A percentile compares a stretch with the other conserved stretches of the same genome.
Evolutionary conservation across 83 land plant species (phyloP).

Genomic region (Picea abies): DNA sequence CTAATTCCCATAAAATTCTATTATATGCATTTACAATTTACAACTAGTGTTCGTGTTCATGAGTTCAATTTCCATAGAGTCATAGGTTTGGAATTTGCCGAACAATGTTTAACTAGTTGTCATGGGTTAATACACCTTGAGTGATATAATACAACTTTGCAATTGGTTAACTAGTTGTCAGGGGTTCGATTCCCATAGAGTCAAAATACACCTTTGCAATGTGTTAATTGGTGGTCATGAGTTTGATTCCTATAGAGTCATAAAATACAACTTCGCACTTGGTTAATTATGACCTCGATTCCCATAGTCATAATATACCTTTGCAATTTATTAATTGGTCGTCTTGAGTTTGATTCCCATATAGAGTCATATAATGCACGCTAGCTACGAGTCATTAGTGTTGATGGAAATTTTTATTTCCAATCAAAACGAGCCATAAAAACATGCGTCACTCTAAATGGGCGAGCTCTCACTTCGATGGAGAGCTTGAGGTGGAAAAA

Average conservation of each 20-base stretch:
- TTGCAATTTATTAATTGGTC: neutral
- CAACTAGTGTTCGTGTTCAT: too few species aligned
- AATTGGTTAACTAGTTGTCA: neutral
- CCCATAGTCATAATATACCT: neutral
- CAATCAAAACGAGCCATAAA: too few species aligned
- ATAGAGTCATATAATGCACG: neutral
- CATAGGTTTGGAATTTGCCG: neutral
- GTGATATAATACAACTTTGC: too few species aligned
- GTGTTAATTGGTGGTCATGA: neutral
- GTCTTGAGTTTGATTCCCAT: neutral
- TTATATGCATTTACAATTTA: too few species aligned
- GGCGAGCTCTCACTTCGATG: too few species aligned
- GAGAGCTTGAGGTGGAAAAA: too few species aligned
- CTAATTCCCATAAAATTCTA: neutral
- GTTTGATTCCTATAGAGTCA: neutral
- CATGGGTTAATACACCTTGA: neutral
- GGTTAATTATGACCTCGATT: neutral
- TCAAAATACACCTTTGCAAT: neutral
- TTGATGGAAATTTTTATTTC: too few species aligned
- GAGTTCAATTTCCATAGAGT: too few species aligned
- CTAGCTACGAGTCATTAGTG: too few species aligned
- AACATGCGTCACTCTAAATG: too few species aligned
- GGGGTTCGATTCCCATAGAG: neutral
- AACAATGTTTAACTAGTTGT: too few species aligned
- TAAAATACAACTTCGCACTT: neutral